Percentiles rank a stretch among this genome's conserved stretches.
Conservation (phyloP, 495 filamentous ascomycete genomes). For the Evernia prunastri region DNA sequence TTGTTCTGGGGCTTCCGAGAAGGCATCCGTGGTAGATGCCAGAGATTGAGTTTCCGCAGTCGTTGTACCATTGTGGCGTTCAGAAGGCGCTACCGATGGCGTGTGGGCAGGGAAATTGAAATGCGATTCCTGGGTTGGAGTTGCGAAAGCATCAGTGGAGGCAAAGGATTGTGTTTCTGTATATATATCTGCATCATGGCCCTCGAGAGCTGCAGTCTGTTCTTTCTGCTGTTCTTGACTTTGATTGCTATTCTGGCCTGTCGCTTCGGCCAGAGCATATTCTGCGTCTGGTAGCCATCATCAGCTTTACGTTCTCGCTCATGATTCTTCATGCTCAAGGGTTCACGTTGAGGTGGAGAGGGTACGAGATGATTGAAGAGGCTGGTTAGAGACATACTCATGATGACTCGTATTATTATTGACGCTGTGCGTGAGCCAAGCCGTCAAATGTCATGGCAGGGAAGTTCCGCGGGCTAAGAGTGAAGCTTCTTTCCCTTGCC, state of each 20-base stretch:
- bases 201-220: constrained; percentile 32
- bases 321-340: not conserved
- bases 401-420: too few relatives aligned
- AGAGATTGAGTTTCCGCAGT: not conserved
- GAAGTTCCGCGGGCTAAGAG: not conserved
- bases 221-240: constrained; percentile 6
- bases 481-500: not conserved
- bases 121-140: not conserved
- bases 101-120: not conserved
- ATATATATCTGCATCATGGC: constrained; percentile 45
- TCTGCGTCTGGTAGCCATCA: constrained; percentile 9
- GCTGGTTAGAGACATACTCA: not conserved
- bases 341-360: too few relatives aligned
- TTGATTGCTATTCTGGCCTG: not conserved
- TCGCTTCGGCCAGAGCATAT: constrained; percentile 13
- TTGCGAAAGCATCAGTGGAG: not conserved
- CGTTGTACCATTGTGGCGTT: not conserved
- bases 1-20: not conserved
- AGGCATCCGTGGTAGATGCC: not conserved
- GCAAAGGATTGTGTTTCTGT: not conserved
- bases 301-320: not conserved
- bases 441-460: not conserved
- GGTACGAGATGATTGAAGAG: not conserved
- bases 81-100: not conserved
- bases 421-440: not conserved